A percentile compares a stretch with the other conserved stretches of the same genome.
These are phyloP conservation scores for Ceratocystis eucalypticola DNA, from an alignment of 2,329 filamentous ascomycete species.

Conservation along the genomic window DNA sequence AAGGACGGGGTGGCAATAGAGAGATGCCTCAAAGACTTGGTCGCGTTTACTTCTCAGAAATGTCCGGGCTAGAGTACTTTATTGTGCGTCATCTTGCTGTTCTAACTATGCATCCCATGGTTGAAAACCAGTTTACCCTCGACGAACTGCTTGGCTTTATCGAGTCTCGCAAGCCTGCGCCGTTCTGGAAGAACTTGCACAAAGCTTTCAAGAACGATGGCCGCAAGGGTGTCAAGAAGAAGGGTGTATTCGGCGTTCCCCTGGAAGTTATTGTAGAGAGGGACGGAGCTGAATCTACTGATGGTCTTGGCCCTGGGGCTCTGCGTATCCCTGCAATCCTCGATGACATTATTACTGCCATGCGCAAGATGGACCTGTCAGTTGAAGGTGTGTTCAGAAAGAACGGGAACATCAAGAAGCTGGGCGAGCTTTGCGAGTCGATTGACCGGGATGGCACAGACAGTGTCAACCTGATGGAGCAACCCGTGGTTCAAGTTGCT, in stretches of 20 bases:
- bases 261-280: constrained; percentile 81
- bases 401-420: constrained; percentile 93
- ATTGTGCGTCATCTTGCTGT: constrained; percentile 93
- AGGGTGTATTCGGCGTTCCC: constrained; percentile 82
- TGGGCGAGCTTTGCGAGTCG: constrained; percentile 71
- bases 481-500: constrained; percentile 86
- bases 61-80: constrained; percentile 92
- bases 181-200: constrained; percentile 96
- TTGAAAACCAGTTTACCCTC: constrained; percentile 82
- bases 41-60: constrained; percentile 88
- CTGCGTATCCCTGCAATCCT: constrained; percentile 84
- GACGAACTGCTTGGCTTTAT: constrained; percentile 88
- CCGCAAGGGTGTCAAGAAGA: constrained; percentile 68
- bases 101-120: constrained; percentile 80
- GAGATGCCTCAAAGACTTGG: constrained; percentile 40
- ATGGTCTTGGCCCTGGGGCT: constrained; percentile 84
- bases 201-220: constrained; percentile 88
- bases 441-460: constrained; percentile 81
- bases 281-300: constrained; percentile 93
- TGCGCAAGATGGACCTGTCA: constrained; percentile 98
- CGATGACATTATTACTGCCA: constrained; percentile 86
- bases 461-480: constrained; percentile 70
- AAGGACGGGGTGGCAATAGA: constrained; percentile 40
- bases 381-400: constrained; percentile 98
- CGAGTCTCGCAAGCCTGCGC: constrained; percentile 74